Conservation (phyloP, 1,139 yeast species). For the Candida gigantensis region DNA sequence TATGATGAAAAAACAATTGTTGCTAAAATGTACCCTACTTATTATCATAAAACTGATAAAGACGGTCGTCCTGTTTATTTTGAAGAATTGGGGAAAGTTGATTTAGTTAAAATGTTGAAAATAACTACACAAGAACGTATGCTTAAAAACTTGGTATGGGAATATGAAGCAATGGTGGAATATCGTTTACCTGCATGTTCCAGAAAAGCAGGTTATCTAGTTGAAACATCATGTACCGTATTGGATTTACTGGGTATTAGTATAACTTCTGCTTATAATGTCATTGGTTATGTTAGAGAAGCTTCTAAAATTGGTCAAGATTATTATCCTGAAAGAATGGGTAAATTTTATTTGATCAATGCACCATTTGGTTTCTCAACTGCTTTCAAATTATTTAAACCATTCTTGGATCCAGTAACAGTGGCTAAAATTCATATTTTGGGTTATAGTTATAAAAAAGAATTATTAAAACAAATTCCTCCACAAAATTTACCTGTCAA, state of each 20-base stretch:
- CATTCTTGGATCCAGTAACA: slow-evolving; percentile 97
- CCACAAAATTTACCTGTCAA: slow-evolving; percentile 86
- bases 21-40: slow-evolving; percentile 90
- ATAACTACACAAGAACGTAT: slow-evolving; percentile 94
- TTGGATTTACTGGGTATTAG: slow-evolving; percentile 95
- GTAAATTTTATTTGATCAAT: slow-evolving; percentile 91
- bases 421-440: slow-evolving; percentile 91
- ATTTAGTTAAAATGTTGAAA: slow-evolving; percentile 87
- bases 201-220: slow-evolving; percentile 71
- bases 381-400: slow-evolving; percentile 87
- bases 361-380: slow-evolving; percentile 98
- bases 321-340: slow-evolving; percentile 99
- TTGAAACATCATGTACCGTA: slow-evolving; percentile 96
- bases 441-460: slow-evolving; percentile 76
- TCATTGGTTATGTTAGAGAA: slow-evolving; percentile 83
- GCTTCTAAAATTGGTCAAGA: slow-evolving; percentile 95
- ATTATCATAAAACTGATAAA: slow-evolving; percentile 93
- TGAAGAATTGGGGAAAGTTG: slow-evolving; percentile 91
- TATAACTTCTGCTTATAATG: slow-evolving; percentile 78
- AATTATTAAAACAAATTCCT: slow-evolving; percentile 88
- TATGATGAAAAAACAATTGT: slow-evolving; percentile 89
- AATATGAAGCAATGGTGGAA: slow-evolving; percentile 84
- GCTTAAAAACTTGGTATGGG: slow-evolving; percentile 96
- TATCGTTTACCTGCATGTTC: slow-evolving; percentile 94
- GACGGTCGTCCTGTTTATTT: slow-evolving; percentile 96